Conservation (phyloP, 169 alveolate species). For the Eimeria falciformis region DNA sequence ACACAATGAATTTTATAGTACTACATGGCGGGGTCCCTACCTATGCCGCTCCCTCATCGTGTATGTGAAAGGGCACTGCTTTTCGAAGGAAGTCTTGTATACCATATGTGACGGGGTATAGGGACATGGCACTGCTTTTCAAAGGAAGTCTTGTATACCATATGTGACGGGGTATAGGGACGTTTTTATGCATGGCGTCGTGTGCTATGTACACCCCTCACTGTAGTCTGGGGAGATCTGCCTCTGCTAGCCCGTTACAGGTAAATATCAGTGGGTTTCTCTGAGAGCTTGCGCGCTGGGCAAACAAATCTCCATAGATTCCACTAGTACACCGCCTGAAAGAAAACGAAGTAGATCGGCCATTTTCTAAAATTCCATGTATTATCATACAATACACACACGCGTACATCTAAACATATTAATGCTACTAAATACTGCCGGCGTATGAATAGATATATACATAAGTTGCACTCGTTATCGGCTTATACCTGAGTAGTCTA, state of each 20-base stretch:
- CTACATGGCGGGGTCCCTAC: too few species aligned
- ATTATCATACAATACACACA: background rate
- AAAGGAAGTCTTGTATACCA: too few species aligned
- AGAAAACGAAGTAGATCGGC: background rate
- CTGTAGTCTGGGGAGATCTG: conserved; percentile 55
- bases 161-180: too few species aligned
- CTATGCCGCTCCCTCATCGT: too few species aligned
- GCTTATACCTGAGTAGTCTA: conserved; percentile 35
- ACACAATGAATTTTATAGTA: too few species aligned
- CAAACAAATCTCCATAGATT: conserved; percentile 36
- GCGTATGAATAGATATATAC: background rate
- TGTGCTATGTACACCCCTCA: background rate
- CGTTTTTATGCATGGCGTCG: too few species aligned
- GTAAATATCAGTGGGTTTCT: conserved; percentile 6
- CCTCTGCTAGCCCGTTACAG: conserved; percentile 52
- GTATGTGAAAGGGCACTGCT: too few species aligned
- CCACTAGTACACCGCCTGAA: conserved; percentile 49
- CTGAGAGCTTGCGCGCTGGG: background rate
- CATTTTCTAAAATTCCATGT: background rate
- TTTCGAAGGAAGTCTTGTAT: too few species aligned
- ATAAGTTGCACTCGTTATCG: too few species aligned
- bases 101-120: too few species aligned
- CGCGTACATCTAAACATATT: background rate
- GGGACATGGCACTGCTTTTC: too few species aligned
- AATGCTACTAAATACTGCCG: background rate